Conservation (phyloP, 768 basidiomycete genomes). For the Boletus barrowsii region DNA sequence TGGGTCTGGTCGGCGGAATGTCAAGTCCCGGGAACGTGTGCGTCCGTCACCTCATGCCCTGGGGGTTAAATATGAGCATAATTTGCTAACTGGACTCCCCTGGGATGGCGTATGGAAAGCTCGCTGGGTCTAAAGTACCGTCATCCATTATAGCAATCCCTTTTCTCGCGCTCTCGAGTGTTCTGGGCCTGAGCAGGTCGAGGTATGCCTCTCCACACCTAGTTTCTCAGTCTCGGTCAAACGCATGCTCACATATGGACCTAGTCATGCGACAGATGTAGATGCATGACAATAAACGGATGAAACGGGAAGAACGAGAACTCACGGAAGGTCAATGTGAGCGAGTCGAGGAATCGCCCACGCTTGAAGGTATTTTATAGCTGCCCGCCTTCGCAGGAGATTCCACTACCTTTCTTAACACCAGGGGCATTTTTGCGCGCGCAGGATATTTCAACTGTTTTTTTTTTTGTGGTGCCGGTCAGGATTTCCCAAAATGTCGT, state of each 20-base stretch:
- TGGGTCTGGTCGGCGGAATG: slow-evolving; percentile 46
- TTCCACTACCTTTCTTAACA: slow-evolving; percentile 54
- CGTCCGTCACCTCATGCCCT: slow-evolving; percentile 13
- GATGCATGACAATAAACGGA: slow-evolving; percentile 45
- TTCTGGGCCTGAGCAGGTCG: slow-evolving; percentile 34
- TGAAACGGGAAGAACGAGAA: slow-evolving; percentile 47
- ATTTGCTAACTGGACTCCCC: not conserved
- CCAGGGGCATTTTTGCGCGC: too few species aligned
- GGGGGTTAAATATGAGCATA: not conserved
- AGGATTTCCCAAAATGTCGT: too few species aligned
- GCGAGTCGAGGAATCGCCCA: slow-evolving; percentile 56
- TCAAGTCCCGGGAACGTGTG: slow-evolving; percentile 59
- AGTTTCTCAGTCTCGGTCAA: too few species aligned
- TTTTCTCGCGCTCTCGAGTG: slow-evolving; percentile 37
- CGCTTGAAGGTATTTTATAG: slow-evolving; percentile 56
- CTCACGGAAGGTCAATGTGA: slow-evolving; percentile 44
- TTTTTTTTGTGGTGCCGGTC: too few species aligned
- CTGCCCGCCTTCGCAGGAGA: slow-evolving; percentile 37
- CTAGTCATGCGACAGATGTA: slow-evolving; percentile 45
- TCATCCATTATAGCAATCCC: slow-evolving; percentile 51
- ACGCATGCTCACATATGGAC: not conserved
- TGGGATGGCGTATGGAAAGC: slow-evolving; percentile 60
- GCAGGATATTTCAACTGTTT: too few species aligned
- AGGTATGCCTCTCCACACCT: not conserved
- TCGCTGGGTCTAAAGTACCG: slow-evolving; percentile 52